Conservation (phyloP, 352 stramenopile genomes). For the Pythium diclinum region DNA sequence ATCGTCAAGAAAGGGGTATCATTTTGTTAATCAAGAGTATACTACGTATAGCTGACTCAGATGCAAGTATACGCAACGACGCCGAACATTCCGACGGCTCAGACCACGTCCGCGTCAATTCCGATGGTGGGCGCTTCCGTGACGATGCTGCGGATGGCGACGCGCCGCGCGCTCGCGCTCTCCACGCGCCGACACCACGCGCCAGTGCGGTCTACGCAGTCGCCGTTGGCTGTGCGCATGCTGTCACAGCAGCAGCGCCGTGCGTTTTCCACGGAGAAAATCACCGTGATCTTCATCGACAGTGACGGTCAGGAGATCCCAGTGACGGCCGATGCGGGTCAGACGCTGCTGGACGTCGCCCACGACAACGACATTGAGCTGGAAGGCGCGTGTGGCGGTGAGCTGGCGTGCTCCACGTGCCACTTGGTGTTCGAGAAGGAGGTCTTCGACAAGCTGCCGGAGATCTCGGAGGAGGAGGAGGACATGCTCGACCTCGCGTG, state of each 20-base stretch:
- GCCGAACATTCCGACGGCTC: slow-evolving; percentile 22
- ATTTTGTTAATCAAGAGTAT: neutral
- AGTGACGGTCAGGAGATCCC: slow-evolving; percentile 63
- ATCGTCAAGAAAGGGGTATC: neutral
- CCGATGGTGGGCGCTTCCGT: slow-evolving; percentile 1
- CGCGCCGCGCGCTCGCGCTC: slow-evolving; percentile 12
- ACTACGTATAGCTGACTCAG: neutral
- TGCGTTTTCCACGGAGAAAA: slow-evolving; percentile 42
- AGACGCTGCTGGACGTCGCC: slow-evolving; percentile 88
- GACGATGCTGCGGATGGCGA: slow-evolving; percentile 10
- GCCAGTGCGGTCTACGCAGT: neutral
- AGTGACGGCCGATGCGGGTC: slow-evolving; percentile 68
- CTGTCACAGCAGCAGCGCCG: slow-evolving; percentile 22
- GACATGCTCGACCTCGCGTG: slow-evolving; percentile 95
- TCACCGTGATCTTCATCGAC: slow-evolving; percentile 82
- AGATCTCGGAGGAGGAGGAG: slow-evolving; percentile 92
- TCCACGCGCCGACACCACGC: neutral
- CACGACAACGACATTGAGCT: slow-evolving; percentile 93
- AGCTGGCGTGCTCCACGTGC: slow-evolving; percentile 93
- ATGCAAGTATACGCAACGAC: slow-evolving; percentile 12
- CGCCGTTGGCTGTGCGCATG: neutral
- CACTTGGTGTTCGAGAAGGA: slow-evolving; percentile 91
- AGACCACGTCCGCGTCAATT: slow-evolving; percentile 8
- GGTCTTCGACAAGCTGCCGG: slow-evolving; percentile 84
- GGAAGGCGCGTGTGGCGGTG: slow-evolving; percentile 90